Evolutionary conservation across 106 monocot species (phyloP).

Genomic region (Narthecium ossifragum): DNA sequence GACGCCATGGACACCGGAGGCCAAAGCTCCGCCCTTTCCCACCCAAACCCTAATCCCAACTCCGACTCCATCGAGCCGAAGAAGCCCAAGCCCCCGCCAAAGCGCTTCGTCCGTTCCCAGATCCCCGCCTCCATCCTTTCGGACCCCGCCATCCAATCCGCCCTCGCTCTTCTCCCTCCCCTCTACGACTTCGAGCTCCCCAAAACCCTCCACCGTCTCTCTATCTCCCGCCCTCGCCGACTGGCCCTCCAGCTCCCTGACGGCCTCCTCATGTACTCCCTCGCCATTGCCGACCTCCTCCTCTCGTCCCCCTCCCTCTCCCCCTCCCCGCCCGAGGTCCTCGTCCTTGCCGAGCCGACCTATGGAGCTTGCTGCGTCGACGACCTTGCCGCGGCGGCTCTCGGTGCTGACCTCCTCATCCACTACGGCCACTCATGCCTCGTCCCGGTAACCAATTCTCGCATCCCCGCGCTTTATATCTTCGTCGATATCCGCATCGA

Average conservation of each 20-base stretch:
- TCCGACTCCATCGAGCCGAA: too few species aligned
- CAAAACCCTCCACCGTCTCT: constrained; percentile 85
- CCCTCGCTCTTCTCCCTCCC: constrained; percentile 76
- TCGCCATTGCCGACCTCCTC: constrained; percentile 80
- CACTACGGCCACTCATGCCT: constrained; percentile 98
- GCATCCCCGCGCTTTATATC: constrained; percentile 72
- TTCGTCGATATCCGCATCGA: constrained; percentile 84
- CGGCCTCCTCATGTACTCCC: constrained; percentile 91
- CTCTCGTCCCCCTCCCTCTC: constrained; percentile 40
- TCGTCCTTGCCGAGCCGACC: constrained; percentile 93
- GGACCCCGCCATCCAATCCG: constrained; percentile 58
- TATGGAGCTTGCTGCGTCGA: constrained; percentile 97
- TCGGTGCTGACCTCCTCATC: constrained; percentile 68
- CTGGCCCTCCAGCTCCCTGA: constrained; percentile 91
- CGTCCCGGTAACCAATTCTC: constrained; percentile 66
- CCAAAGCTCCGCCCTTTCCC: background rate
- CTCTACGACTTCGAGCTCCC: constrained; percentile 97
- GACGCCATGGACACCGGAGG: background rate
- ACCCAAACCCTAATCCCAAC: constrained; percentile 3
- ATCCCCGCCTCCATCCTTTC: constrained; percentile 74
- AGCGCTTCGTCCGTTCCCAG: constrained; percentile 66
- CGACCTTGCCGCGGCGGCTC: constrained; percentile 60
- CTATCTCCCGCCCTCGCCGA: constrained; percentile 47
- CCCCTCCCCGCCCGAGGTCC: constrained; percentile 27
- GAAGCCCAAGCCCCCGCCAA: constrained; percentile 29